Conservation (phyloP, 202 grass and related monocot genomes). For the Brachypodium distachyon region DNA sequence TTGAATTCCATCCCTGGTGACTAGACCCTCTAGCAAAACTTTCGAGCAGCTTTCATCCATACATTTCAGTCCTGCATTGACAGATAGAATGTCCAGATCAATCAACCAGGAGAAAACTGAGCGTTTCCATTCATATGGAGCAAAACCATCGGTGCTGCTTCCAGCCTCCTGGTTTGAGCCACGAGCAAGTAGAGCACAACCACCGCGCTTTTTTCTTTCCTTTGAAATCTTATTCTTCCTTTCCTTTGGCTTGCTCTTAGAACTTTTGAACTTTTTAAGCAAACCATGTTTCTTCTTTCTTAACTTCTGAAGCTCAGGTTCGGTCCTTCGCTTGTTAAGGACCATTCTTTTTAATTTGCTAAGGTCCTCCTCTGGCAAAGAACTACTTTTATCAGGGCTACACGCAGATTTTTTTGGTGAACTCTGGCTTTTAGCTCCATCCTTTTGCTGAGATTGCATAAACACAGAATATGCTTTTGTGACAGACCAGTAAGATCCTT, state of each 20-base stretch:
- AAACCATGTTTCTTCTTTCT: constrained; percentile 33
- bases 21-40: constrained; percentile 47
- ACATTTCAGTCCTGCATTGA: constrained; percentile 68
- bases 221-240: constrained; percentile 30
- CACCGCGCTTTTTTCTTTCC: constrained; percentile 61
- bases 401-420: constrained; percentile 23
- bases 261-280: constrained; percentile 28
- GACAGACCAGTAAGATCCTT: constrained; percentile 89
- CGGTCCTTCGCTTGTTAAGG: constrained; percentile 45
- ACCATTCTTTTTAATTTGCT: constrained; percentile 63
- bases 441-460: constrained; percentile 25
- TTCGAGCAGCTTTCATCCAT: constrained; percentile 57
- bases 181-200: constrained; percentile 71
- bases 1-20: constrained; percentile 75
- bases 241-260: constrained; percentile 19
- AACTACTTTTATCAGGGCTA: constrained; percentile 28
- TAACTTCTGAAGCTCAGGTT: constrained; percentile 36
- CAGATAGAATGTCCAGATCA: constrained; percentile 58
- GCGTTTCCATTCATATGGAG: constrained; percentile 78
- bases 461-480: constrained; percentile 78
- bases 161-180: constrained; percentile 51
- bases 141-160: constrained; percentile 52
- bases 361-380: constrained; percentile 60
- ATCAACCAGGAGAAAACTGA: constrained; percentile 91
- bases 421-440: constrained; percentile 16